Conservation (phyloP, 305 asterid genomes). For the Fraxinus sp. region DNA sequence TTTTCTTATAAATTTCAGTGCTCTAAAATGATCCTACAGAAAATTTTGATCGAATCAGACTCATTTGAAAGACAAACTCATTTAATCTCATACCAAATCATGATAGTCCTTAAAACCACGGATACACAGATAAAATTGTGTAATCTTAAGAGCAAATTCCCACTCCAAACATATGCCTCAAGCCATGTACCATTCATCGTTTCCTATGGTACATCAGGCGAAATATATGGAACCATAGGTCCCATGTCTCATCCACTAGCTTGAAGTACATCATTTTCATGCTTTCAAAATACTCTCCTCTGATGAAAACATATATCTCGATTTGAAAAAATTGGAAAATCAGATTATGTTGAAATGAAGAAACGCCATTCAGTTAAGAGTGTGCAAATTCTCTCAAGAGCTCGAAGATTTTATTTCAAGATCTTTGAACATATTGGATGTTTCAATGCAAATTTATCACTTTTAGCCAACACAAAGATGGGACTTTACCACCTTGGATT, state of each 20-base stretch:
- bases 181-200: neutral
- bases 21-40: neutral
- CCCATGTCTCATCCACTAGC: neutral
- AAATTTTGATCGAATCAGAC: neutral
- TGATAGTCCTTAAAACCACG: neutral
- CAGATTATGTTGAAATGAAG: neutral
- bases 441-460: conserved; percentile 1
- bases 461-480: neutral
- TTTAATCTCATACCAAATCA: neutral
- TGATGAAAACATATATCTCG: neutral
- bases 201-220: neutral
- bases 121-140: neutral
- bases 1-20: neutral
- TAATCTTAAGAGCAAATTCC: neutral
- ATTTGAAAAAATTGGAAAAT: neutral
- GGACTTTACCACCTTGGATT: neutral
- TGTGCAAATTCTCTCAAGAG: conserved; percentile 13
- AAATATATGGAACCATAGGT: neutral
- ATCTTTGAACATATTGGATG: neutral
- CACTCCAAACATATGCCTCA: neutral
- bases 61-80: neutral
- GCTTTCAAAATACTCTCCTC: conserved; percentile 10
- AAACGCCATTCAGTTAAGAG: neutral
- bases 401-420: neutral
- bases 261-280: neutral